Conservation (phyloP, 441 rosid genomes). For the Populus hybrid region DNA sequence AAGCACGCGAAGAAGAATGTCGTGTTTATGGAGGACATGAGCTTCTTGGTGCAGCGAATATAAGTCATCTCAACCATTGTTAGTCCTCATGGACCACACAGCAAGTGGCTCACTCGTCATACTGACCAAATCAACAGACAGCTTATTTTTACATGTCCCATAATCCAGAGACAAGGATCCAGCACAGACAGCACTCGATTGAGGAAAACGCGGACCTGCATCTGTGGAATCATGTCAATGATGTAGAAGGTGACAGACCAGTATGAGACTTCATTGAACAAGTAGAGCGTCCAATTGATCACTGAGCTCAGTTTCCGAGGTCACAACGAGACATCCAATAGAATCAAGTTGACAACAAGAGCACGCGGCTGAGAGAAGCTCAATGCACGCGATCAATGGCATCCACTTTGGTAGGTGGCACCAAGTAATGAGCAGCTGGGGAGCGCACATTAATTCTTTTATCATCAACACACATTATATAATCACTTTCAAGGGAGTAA, state of each 20-base stretch:
- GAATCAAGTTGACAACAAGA: background rate
- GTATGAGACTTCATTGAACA: no score
- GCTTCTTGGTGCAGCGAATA: constrained; percentile 31
- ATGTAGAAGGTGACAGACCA: no score
- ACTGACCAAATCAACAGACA: no score
- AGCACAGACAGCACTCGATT: no score
- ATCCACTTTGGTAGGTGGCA: background rate
- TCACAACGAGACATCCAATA: background rate
- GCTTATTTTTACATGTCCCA: no score
- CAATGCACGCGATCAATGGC: background rate
- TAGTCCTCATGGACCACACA: no score
- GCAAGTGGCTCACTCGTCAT: no score
- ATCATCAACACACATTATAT: background rate
- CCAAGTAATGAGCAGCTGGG: background rate
- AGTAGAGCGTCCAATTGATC: no score
- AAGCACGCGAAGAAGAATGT: constrained; percentile 55
- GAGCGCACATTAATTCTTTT: background rate
- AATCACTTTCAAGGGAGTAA: no score
- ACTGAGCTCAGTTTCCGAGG: background rate
- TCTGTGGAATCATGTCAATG: no score
- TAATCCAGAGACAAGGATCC: constrained; percentile 30
- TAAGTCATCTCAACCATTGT: constrained; percentile 22
- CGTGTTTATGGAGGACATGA: constrained; percentile 31
- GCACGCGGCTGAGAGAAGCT: background rate
- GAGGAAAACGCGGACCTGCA: no score